phyloP scores from a whole-genome alignment of 192 early-diverging fungal genomes.

The Podila minutissima region DNA sequence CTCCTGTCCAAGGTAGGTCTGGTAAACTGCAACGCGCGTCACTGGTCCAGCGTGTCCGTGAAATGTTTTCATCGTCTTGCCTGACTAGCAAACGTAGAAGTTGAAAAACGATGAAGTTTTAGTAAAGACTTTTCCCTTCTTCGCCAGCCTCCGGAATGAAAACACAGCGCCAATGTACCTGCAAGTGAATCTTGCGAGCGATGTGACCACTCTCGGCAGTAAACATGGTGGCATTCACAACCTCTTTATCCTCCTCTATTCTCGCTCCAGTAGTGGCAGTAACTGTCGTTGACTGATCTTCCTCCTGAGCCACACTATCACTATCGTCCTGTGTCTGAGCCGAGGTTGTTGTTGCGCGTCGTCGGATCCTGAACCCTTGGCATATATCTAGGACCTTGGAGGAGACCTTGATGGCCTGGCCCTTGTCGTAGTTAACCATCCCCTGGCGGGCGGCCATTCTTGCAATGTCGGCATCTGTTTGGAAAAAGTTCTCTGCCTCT shows the following conservation, averaged over 20 bases:
- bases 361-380: constrained; percentile 4
- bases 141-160: not conserved
- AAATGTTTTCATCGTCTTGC: constrained; percentile 60
- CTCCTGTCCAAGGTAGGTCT: constrained; percentile 56
- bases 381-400: constrained; percentile 73
- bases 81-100: constrained; percentile 48
- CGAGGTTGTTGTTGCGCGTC: not conserved
- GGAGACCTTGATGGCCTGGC: constrained; percentile 64
- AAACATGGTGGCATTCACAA: constrained; percentile 54
- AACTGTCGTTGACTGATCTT: not conserved
- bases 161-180: constrained; percentile 47
- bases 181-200: constrained; percentile 71
- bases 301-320: not conserved
- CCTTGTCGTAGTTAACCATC: constrained; percentile 68
- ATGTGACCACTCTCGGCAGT: constrained; percentile 80
- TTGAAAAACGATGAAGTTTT: not conserved
- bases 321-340: not conserved
- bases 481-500: constrained; percentile 76
- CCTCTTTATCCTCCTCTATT: constrained; percentile 17
- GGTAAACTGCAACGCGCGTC: constrained; percentile 68
- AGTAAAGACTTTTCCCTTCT: not conserved
- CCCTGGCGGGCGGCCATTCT: constrained; percentile 57
- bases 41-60: constrained; percentile 79
- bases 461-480: constrained; percentile 74
- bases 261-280: not conserved